phyloP scores from a whole-genome alignment of 176 grass and related monocot genomes.

The Aegilops bicornis region DNA sequence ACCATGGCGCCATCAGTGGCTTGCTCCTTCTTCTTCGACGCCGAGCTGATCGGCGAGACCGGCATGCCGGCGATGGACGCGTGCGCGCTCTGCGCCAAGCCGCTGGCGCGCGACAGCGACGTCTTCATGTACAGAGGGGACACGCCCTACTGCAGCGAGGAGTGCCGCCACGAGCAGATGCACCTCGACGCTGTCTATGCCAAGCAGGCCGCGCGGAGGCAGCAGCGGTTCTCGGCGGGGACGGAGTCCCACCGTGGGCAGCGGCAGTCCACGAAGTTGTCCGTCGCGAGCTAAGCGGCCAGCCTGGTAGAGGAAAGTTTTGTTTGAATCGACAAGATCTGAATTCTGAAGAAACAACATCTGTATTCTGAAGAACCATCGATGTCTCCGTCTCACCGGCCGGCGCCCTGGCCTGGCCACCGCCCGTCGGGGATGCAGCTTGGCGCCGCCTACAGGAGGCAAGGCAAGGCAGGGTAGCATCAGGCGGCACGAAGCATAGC shows the following conservation, averaged over 20 bases:
- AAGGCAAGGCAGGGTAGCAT: not conserved
- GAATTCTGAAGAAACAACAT: no score
- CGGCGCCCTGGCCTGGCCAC: not conserved
- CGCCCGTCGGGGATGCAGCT: no score
- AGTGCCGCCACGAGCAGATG: constrained; percentile 66
- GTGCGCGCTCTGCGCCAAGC: constrained; percentile 58
- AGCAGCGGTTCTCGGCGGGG: not conserved
- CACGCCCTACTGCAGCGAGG: constrained; percentile 75
- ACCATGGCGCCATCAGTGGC: not conserved
- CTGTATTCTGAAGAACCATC: not conserved
- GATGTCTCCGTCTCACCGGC: not conserved
- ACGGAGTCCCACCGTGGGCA: not conserved
- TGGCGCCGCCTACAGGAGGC: not conserved
- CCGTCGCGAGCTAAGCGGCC: constrained; percentile 25
- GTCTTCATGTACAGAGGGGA: constrained; percentile 84
- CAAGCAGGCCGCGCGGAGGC: not conserved
- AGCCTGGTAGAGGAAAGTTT: no score
- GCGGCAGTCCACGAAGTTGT: constrained; percentile 17
- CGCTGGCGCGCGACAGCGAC: constrained; percentile 42
- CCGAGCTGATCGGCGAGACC: not conserved
- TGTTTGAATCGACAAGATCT: not conserved
- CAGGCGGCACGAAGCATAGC: not conserved
- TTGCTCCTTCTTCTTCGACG: constrained; percentile 51
- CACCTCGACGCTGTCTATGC: constrained; percentile 35
- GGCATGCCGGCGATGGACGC: constrained; percentile 35